Percentiles rank a stretch among this genome's conserved stretches.
Conservation (phyloP, 371 early-diverging fungal genomes). For the Mortierella sp. region DNA sequence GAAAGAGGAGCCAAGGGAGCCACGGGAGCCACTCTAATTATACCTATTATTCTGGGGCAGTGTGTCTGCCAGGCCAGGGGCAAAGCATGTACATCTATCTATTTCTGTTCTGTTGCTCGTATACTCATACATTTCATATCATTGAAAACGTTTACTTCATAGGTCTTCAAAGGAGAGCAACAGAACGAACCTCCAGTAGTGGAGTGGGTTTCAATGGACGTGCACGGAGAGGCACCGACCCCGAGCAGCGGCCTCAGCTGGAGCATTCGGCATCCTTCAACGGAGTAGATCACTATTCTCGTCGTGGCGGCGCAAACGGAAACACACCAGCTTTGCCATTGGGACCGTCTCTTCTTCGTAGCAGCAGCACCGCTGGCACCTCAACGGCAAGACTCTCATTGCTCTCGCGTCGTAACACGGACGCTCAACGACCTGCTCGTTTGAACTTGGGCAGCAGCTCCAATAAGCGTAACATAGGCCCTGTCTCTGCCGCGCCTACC, state of each 20-base stretch:
- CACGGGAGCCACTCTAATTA: not conserved
- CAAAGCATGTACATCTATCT: not conserved
- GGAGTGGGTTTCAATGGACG: conserved; percentile 19
- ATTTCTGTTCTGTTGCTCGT: not conserved
- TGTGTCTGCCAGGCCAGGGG: no score
- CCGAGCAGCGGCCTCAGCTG: conserved; percentile 39
- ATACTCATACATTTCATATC: not conserved
- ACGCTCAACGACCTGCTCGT: conserved; percentile 28
- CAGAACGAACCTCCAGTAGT: conserved; percentile 23
- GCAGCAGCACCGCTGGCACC: conserved; percentile 25
- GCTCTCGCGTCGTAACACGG: conserved; percentile 44
- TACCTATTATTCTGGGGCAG: not conserved
- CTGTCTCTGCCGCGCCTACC: conserved; percentile 24
- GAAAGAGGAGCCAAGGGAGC: not conserved
- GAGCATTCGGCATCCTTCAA: conserved; percentile 40
- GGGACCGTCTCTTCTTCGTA: conserved; percentile 18
- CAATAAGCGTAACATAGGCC: conserved; percentile 6
- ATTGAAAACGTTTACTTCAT: not conserved
- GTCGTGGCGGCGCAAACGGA: conserved; percentile 16
- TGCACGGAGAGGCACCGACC: conserved; percentile 38
- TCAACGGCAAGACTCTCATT: conserved; percentile 21
- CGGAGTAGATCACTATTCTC: conserved; percentile 14
- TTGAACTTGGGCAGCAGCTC: conserved; percentile 26
- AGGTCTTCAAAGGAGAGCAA: conserved; percentile 46
- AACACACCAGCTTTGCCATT: not conserved